phyloP scores from a whole-genome alignment of 257 asterid species.

The Rehmannia glutinosa region DNA sequence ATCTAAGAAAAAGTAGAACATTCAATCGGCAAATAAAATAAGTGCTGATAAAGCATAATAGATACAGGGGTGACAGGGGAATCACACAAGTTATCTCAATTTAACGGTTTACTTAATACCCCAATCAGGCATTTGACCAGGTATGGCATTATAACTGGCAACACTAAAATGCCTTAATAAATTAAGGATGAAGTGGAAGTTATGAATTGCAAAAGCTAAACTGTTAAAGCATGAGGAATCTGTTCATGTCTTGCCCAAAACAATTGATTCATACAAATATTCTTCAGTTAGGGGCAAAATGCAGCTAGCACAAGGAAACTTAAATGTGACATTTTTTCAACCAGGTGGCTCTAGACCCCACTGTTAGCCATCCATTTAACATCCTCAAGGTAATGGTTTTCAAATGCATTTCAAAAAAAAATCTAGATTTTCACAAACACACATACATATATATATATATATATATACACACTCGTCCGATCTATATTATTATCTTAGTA shows the following conservation, averaged over 20 bases:
- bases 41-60: background rate
- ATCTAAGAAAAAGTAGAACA: background rate
- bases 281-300: background rate
- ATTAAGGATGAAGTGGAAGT: too few species aligned
- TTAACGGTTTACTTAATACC: background rate
- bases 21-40: background rate
- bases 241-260: too few species aligned
- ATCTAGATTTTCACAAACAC: too few species aligned
- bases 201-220: too few species aligned
- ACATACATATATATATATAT: too few species aligned
- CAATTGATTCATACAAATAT: background rate
- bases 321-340: background rate
- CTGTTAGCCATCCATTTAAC: background rate
- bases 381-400: background rate
- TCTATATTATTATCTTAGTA: too few species aligned
- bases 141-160: background rate
- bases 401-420: background rate
- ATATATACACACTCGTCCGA: too few species aligned
- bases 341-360: background rate
- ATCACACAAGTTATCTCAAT: background rate
- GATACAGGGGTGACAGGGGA: background rate
- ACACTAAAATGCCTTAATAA: too few species aligned
- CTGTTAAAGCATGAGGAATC: too few species aligned
- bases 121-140: background rate
- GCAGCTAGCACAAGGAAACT: background rate